phyloP scores from a whole-genome alignment of 1,284 basidiomycete species.

The Austroboletus niveus region DNA sequence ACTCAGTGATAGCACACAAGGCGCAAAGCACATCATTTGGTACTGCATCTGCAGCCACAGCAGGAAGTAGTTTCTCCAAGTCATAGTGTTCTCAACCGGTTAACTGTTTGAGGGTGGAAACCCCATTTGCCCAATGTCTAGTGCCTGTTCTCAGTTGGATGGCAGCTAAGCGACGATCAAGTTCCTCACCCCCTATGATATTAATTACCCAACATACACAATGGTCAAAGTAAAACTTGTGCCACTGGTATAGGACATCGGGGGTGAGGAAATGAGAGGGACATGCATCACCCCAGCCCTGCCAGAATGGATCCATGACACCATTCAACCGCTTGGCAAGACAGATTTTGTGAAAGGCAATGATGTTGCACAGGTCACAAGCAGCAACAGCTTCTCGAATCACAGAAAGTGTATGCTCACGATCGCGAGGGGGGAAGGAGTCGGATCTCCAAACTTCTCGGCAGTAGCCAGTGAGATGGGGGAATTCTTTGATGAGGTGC shows the following conservation, averaged over 20 bases:
- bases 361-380: background rate
- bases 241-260: background rate
- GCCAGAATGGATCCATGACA: background rate
- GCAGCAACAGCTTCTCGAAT: background rate
- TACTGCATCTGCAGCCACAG: background rate
- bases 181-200: background rate
- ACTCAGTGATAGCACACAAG: conserved; percentile 11
- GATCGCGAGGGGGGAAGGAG: background rate
- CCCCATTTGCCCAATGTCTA: background rate
- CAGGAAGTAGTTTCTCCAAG: background rate
- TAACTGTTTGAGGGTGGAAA: background rate
- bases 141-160: background rate
- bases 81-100: background rate
- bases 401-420: background rate
- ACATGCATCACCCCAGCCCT: background rate
- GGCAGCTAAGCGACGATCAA: background rate
- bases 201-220: background rate
- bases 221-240: conserved; percentile 9
- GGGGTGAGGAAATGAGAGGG: background rate
- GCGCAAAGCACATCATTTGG: background rate
- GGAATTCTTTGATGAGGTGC: background rate
- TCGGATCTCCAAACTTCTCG: background rate
- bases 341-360: background rate
- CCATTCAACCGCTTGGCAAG: background rate
- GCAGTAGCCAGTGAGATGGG: background rate